Evolutionary conservation across 2,329 filamentous ascomycete genomes (phyloP), one percentile per base, ranked within the genome.

Genomic region (Aureobasidium mangrovei): DNA sequence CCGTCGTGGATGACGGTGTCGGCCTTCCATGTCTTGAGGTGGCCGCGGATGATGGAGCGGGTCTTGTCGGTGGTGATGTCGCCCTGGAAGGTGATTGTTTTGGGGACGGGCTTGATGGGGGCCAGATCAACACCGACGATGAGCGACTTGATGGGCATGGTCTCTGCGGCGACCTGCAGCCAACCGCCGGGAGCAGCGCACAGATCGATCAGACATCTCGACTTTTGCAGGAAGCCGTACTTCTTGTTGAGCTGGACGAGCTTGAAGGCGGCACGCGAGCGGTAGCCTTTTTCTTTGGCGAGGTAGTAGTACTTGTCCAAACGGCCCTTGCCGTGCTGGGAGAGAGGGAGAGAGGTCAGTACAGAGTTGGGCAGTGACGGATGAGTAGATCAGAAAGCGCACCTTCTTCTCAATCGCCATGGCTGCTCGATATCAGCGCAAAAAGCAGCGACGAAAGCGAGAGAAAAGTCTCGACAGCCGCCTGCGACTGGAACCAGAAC

Each of bases 241-340:
- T 96, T 97, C 74, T 97, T 96, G 76, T 98, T 98, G 64, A 98
- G 77, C 71, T 98, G 91, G 62, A 98, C 91, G 63, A 98, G 75
- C 75, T 98, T 98, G 80, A 97, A 97, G 55, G 93, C 91, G 63
- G 93, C 91, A 79, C 93, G 82, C 58, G 93, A 91, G 65, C 93
- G 81, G 69, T 96, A 98, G 59, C 93, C 93, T 72, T 96, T 97
- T 71, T 98, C 93, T 73, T 98, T 98, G 58, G 93, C 93, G 65
- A 97, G 84, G 69, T 91, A 91, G 74, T 97, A 98, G 88, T 91
- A 97, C 74, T 97, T 96, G 74, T 98, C 93, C 66, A 96, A 79
- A 81, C 91, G 91, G 72, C 91, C 91, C 77, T 97, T 97, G 74
- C 90, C 91, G 75, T 95, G 87, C 80, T 81, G 55, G 32, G 7